These are phyloP conservation scores for Thymus mandschuricus DNA, from an alignment of 257 asterid species.

Conservation along the genomic window DNA sequence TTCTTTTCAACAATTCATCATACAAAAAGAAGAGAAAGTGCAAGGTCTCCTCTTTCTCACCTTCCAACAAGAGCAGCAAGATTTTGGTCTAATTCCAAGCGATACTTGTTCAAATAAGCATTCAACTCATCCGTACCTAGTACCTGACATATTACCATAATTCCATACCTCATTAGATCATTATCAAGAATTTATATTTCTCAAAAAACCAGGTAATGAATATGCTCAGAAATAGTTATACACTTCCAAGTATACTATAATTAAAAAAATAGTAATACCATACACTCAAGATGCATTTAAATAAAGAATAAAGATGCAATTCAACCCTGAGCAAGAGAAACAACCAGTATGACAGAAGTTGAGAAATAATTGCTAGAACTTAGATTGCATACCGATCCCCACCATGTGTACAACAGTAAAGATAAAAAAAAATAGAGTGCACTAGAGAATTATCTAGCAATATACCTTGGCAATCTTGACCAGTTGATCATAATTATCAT, in stretches of 20 bases:
- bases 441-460: background rate
- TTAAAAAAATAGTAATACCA: background rate
- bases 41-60: constrained; percentile 33
- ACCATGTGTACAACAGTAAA: background rate
- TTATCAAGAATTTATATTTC: background rate
- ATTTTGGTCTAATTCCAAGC: constrained; percentile 66
- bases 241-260: background rate
- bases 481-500: constrained; percentile 86
- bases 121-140: constrained; percentile 80
- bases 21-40: background rate
- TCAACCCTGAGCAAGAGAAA: background rate
- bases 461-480: constrained; percentile 92
- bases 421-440: background rate
- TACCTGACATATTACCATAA: constrained; percentile 50
- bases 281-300: background rate
- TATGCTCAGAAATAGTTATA: background rate
- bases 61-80: constrained; percentile 83
- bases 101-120: constrained; percentile 72
- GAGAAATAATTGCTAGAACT: constrained; percentile 1
- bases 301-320: background rate
- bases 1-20: constrained; percentile 13
- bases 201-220: background rate
- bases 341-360: constrained; percentile 10
- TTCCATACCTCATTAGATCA: constrained; percentile 14
- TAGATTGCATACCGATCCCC: constrained; percentile 6